Percentiles rank a stretch among this genome's conserved stretches.
Conservation (phyloP, 2,329 filamentous ascomycete genomes). For the Dactylellina leptospora region DNA sequence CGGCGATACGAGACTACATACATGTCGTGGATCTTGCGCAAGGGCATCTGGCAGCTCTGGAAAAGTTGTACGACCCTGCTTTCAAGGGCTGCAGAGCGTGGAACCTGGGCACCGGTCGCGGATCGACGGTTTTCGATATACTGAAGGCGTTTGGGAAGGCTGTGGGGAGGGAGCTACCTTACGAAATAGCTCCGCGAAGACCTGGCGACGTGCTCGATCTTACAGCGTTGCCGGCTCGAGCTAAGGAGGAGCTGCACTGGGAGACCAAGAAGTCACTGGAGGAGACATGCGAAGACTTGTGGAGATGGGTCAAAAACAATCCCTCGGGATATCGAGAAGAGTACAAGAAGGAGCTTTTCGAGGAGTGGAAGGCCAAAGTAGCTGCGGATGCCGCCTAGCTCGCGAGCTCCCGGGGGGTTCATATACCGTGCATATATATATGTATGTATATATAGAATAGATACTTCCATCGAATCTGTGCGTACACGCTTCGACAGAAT, state of each 20-base stretch:
- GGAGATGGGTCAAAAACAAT: conserved; percentile 97
- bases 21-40: conserved; percentile 89
- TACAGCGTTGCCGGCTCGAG: conserved; percentile 86
- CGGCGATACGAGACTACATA: conserved; percentile 97
- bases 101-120: conserved; percentile 94
- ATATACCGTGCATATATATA: too few relatives aligned
- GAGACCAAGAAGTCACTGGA: conserved; percentile 90
- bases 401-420: too few relatives aligned
- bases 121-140: conserved; percentile 96
- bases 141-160: conserved; percentile 90
- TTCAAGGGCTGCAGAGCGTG: conserved; percentile 81
- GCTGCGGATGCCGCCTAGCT: background rate
- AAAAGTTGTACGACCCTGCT: conserved; percentile 84
- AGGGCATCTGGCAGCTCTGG: conserved; percentile 87
- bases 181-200: conserved; percentile 83
- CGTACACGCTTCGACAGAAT: too few relatives aligned
- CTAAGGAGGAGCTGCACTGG: conserved; percentile 90
- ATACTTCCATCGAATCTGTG: too few relatives aligned
- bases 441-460: too few relatives aligned
- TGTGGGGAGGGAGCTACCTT: conserved; percentile 84
- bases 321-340: conserved; percentile 94
- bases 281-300: conserved; percentile 90
- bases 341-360: conserved; percentile 81
- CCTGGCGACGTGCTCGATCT: conserved; percentile 92
- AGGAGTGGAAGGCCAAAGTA: conserved; percentile 63